Percentiles rank a stretch among this genome's conserved stretches.
Conservation (phyloP, 1,284 basidiomycete species). For the Ceratobasidium sp. region DNA sequence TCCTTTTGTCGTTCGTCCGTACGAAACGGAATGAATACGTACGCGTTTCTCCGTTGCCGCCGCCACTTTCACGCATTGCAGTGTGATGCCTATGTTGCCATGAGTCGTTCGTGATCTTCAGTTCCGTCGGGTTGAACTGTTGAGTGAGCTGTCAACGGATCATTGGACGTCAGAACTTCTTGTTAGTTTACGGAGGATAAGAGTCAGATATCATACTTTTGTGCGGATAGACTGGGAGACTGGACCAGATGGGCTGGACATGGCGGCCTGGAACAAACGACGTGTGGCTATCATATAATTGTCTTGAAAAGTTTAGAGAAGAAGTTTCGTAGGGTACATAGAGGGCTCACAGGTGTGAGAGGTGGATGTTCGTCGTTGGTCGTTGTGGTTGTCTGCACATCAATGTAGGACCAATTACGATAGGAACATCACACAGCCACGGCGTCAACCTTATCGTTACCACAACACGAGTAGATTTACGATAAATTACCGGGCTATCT, state of each 20-base stretch:
- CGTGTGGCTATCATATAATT: constrained; percentile 30
- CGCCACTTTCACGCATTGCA: constrained; percentile 73
- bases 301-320: background rate
- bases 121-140: constrained; percentile 65
- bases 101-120: constrained; percentile 77
- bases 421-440: too few relatives aligned
- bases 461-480: too few relatives aligned
- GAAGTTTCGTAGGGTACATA: too few relatives aligned
- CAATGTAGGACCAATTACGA: too few relatives aligned
- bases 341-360: too few relatives aligned
- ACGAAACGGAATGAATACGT: constrained; percentile 56
- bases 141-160: constrained; percentile 62
- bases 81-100: constrained; percentile 80
- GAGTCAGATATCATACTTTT: constrained; percentile 59
- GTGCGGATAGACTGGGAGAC: constrained; percentile 62
- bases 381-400: too few relatives aligned
- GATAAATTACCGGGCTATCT: too few relatives aligned
- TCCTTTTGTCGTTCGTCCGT: too few relatives aligned
- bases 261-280: constrained; percentile 18
- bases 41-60: constrained; percentile 76
- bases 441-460: too few relatives aligned
- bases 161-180: background rate
- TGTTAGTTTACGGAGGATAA: constrained; percentile 1
- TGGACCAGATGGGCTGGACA: constrained; percentile 53
- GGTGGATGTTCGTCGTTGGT: too few relatives aligned